Conservation (phyloP, 2,329 filamentous ascomycete genomes). For the Pseudopyrenochaeta lycopersici region DNA sequence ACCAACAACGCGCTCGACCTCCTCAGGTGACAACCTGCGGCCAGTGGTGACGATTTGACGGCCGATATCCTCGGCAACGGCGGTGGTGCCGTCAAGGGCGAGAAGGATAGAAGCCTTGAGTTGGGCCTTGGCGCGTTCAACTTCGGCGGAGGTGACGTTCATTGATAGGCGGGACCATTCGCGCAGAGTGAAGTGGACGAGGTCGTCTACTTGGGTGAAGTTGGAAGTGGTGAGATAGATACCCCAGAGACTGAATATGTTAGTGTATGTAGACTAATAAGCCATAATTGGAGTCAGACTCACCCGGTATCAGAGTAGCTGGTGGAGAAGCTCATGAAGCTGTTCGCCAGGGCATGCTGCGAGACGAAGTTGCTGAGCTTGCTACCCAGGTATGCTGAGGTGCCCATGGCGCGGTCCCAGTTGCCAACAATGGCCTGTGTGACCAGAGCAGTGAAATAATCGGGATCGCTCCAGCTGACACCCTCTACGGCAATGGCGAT, state of each 20-base stretch:
- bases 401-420: constrained; percentile 99
- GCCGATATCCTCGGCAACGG: constrained; percentile 97
- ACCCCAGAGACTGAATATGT: constrained; percentile 84
- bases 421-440: constrained; percentile 99
- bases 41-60: constrained; percentile 98
- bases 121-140: constrained; percentile 98
- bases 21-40: constrained; percentile 86
- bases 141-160: constrained; percentile 87
- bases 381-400: constrained; percentile 96
- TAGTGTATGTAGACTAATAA: constrained; percentile 29
- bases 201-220: constrained; percentile 86
- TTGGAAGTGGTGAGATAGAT: constrained; percentile 98
- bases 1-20: constrained; percentile 93
- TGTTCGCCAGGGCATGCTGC: constrained; percentile 95
- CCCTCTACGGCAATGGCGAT: constrained; percentile 98
- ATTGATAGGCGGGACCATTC: constrained; percentile 96
- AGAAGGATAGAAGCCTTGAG: constrained; percentile 98
- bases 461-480: constrained; percentile 98
- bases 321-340: constrained; percentile 99
- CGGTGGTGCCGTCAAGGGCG: constrained; percentile 95
- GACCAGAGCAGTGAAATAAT: constrained; percentile 98
- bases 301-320: constrained; percentile 99
- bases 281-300: constrained; percentile 45
- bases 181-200: constrained; percentile 96
- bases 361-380: constrained; percentile 95